A percentile compares a stretch with the other conserved stretches of the same genome.
phyloP scores from a whole-genome alignment of 768 basidiomycete species.

The Auriscalpium vulgare region DNA sequence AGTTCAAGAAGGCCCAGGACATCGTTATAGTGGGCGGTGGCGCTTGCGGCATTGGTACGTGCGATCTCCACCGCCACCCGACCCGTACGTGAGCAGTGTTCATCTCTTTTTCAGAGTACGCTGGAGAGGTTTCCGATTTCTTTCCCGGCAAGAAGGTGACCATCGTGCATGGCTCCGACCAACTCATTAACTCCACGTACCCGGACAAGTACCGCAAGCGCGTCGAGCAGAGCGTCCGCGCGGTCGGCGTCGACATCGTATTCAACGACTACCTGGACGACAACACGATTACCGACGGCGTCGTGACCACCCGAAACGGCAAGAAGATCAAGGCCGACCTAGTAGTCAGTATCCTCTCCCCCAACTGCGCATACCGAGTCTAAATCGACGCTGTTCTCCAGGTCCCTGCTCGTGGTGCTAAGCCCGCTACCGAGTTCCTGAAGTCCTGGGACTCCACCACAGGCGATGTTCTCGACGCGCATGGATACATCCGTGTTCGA shows the following conservation, averaged over 20 bases:
- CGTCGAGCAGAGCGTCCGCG: slow-evolving; percentile 32
- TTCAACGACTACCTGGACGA: slow-evolving; percentile 46
- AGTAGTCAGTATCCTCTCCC: slow-evolving; percentile 37
- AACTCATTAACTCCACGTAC: slow-evolving; percentile 52
- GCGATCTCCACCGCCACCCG: background rate
- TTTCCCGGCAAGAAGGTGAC: slow-evolving; percentile 45
- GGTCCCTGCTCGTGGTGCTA: slow-evolving; percentile 25
- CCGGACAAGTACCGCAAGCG: slow-evolving; percentile 43
- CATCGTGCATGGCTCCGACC: slow-evolving; percentile 46
- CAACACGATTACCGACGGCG: slow-evolving; percentile 22
- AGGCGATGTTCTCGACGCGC: slow-evolving; percentile 23
- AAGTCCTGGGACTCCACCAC: slow-evolving; percentile 30
- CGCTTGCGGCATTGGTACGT: slow-evolving; percentile 35
- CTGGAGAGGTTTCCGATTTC: slow-evolving; percentile 36
- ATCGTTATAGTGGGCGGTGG: slow-evolving; percentile 31
- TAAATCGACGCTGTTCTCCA: background rate
- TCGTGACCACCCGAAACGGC: slow-evolving; percentile 44
- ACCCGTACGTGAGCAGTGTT: background rate
- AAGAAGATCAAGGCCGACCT: slow-evolving; percentile 45
- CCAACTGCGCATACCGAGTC: background rate
- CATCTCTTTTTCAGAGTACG: slow-evolving; percentile 27
- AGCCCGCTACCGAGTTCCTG: slow-evolving; percentile 49
- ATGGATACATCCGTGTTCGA: slow-evolving; percentile 41
- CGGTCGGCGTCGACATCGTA: slow-evolving; percentile 41
- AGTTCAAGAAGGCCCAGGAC: slow-evolving; percentile 23